Conservation (phyloP, 345 rosid species). For the Litchi chinensis region DNA sequence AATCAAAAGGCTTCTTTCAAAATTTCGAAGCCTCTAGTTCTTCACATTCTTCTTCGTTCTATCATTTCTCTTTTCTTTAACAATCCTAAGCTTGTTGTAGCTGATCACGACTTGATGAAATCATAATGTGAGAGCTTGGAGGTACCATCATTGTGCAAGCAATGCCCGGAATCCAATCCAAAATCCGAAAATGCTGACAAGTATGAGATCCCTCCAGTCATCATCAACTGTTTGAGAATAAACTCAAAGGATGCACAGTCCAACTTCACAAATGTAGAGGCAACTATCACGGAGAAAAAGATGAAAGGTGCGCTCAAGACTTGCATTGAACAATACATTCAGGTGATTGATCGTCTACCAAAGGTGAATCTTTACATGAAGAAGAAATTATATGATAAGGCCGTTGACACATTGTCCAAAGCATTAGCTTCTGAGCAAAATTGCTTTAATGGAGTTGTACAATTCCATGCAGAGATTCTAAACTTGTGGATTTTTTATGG, state of each 20-base stretch:
- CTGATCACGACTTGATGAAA: slow-evolving; percentile 20
- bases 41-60: background rate
- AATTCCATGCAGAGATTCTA: background rate
- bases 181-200: background rate
- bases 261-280: slow-evolving; percentile 23
- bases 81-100: background rate
- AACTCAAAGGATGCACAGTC: background rate
- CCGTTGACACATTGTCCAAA: background rate
- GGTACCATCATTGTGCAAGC: slow-evolving; percentile 20
- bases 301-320: background rate
- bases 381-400: slow-evolving; percentile 22
- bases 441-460: background rate
- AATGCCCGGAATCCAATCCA: slow-evolving; percentile 34
- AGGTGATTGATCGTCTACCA: background rate
- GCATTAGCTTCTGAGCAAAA: background rate
- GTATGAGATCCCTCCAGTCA: slow-evolving; percentile 19
- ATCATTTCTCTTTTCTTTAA: slow-evolving; percentile 1
- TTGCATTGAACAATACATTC: slow-evolving; percentile 1
- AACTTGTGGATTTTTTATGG: slow-evolving; percentile 9
- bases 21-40: background rate
- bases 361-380: background rate
- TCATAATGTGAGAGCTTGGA: slow-evolving; percentile 23
- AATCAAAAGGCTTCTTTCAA: background rate
- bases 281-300: background rate
- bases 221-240: slow-evolving; percentile 3